Percentiles rank a stretch among this genome's conserved stretches.
Evolutionary conservation across 1,139 yeast species (phyloP).

Genomic region (Trichomonascaceae sp.): DNA sequence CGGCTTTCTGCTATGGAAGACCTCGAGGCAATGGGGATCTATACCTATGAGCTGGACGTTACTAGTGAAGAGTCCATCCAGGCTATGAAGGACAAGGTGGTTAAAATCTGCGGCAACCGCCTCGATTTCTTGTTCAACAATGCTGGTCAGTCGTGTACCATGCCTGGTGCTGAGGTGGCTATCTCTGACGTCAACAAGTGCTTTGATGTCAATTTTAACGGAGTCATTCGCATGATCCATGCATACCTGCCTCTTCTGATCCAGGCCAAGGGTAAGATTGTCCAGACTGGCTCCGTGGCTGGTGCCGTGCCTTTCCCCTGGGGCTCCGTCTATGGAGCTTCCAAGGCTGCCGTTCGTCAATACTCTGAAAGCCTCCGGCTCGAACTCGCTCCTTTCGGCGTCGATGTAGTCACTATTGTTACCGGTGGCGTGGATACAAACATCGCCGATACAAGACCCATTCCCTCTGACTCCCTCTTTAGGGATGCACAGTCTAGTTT

Average conservation of each 20-base stretch:
- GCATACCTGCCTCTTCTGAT: constrained; percentile 47
- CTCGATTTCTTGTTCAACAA: constrained; percentile 55
- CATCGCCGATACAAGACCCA: constrained; percentile 42
- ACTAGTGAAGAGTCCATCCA: constrained; percentile 38
- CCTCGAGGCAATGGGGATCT: constrained; percentile 29
- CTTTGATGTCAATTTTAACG: constrained; percentile 57
- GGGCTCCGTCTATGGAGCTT: constrained; percentile 51
- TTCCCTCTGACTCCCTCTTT: constrained; percentile 42
- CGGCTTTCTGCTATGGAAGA: constrained; percentile 50
- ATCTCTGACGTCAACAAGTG: constrained; percentile 43
- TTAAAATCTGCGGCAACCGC: constrained; percentile 31
- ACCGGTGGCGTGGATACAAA: constrained; percentile 60
- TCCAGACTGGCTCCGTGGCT: constrained; percentile 64
- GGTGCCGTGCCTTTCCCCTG: constrained; percentile 62
- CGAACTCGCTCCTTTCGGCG: constrained; percentile 64
- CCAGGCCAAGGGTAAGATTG: constrained; percentile 55
- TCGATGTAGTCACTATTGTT: constrained; percentile 53
- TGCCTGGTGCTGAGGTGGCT: constrained; percentile 56
- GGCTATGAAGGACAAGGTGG: constrained; percentile 32
- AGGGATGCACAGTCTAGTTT: constrained; percentile 35
- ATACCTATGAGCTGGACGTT: constrained; percentile 38
- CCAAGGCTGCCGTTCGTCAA: constrained; percentile 68
- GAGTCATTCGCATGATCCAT: constrained; percentile 50
- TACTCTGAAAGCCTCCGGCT: constrained; percentile 50
- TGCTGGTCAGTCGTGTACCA: constrained; percentile 53